These are phyloP conservation scores for Marasmius fiardii DNA, from an alignment of 1,284 basidiomycete species.

Conservation along the genomic window DNA sequence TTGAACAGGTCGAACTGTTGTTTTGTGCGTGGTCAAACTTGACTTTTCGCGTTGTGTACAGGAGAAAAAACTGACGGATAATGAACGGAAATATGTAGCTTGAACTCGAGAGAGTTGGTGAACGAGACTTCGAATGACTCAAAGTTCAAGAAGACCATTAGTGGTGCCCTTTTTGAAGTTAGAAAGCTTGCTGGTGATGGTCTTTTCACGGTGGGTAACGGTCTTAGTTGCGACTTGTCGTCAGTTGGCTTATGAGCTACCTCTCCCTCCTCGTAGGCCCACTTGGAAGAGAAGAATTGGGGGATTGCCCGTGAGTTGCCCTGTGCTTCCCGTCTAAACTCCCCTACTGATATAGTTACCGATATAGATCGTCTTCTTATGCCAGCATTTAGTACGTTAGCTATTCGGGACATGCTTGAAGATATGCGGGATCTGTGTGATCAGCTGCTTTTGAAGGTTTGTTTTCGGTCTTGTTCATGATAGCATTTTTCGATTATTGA, in stretches of 20 bases:
- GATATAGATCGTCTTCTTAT: slow-evolving; percentile 46
- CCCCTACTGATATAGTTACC: not conserved
- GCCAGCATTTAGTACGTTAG: slow-evolving; percentile 46
- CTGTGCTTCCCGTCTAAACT: too few species aligned
- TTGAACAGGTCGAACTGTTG: not conserved
- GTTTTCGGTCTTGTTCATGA: not conserved
- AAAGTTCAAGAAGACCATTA: slow-evolving; percentile 40
- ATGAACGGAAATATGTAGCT: slow-evolving; percentile 26
- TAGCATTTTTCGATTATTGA: not conserved
- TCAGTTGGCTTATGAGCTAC: not conserved
- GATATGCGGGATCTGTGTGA: slow-evolving; percentile 46
- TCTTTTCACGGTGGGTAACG: slow-evolving; percentile 34
- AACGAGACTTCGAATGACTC: slow-evolving; percentile 44
- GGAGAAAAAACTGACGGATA: too few species aligned
- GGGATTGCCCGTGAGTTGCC: slow-evolving; percentile 41
- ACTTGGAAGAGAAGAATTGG: slow-evolving; percentile 45
- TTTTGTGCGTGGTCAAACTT: not conserved
- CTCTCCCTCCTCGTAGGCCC: slow-evolving; percentile 28
- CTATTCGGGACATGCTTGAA: slow-evolving; percentile 45
- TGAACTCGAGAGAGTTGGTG: slow-evolving; percentile 35
- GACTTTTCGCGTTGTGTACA: not conserved
- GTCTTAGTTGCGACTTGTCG: not conserved
- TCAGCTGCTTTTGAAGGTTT: slow-evolving; percentile 39
- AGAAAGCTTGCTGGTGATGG: slow-evolving; percentile 42
- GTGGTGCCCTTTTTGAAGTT: slow-evolving; percentile 31